Conservation (phyloP, 495 filamentous ascomycete genomes). For the Massariosphaeria phaeospora region DNA sequence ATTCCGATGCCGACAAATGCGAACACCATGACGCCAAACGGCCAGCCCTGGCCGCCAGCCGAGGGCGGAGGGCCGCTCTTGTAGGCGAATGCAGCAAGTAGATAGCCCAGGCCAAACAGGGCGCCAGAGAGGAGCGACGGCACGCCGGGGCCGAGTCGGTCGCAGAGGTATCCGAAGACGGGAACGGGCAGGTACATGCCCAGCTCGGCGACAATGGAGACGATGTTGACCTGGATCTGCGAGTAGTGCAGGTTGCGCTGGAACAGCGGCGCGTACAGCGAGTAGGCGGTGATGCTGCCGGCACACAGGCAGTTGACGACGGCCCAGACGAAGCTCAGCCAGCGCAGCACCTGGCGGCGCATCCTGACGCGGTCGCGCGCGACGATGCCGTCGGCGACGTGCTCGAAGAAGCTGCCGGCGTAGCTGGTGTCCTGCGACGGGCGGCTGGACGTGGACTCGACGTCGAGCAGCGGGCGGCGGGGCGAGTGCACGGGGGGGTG, state of each 20-base stretch:
- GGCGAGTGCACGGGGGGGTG: slow-evolving; percentile 44
- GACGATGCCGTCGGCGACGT: slow-evolving; percentile 58
- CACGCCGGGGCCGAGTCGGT: slow-evolving; percentile 73
- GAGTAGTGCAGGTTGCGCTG: slow-evolving; percentile 77
- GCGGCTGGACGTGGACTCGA: slow-evolving; percentile 31
- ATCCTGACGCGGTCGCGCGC: slow-evolving; percentile 53
- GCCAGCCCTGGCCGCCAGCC: slow-evolving; percentile 58
- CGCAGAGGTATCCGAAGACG: slow-evolving; percentile 83
- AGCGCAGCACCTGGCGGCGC: slow-evolving; percentile 48
- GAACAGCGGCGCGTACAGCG: slow-evolving; percentile 84
- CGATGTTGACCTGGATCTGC: slow-evolving; percentile 84
- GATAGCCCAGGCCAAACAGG: slow-evolving; percentile 75
- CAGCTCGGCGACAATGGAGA: slow-evolving; percentile 76
- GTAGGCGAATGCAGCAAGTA: slow-evolving; percentile 76
- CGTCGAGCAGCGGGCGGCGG: slow-evolving; percentile 44
- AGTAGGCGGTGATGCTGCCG: slow-evolving; percentile 56
- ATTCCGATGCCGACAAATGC: slow-evolving; percentile 77
- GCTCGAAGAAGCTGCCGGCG: slow-evolving; percentile 55
- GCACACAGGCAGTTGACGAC: slow-evolving; percentile 50
- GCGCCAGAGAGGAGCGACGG: slow-evolving; percentile 65
- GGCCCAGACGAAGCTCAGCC: slow-evolving; percentile 56
- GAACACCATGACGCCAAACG: slow-evolving; percentile 75
- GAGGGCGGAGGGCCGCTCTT: slow-evolving; percentile 54
- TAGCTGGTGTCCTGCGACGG: slow-evolving; percentile 39
- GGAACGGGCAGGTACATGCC: slow-evolving; percentile 86